phyloP scores from a whole-genome alignment of 2,329 filamentous ascomycete genomes.

The Chrysosphaeria jannelii region DNA sequence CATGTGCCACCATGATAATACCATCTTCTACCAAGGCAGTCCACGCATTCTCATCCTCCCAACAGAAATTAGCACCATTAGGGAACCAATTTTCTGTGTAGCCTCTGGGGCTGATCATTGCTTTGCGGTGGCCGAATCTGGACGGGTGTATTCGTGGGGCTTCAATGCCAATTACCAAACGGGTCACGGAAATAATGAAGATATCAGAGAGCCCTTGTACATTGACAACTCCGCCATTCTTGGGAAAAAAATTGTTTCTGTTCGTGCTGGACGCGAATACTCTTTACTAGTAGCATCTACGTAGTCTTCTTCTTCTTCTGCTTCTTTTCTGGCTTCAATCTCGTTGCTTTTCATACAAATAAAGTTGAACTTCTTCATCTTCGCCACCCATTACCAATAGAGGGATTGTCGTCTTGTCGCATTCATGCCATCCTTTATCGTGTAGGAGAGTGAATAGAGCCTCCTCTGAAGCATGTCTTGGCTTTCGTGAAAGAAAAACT shows the following conservation, averaged over 20 bases:
- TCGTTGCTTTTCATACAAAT: constrained; percentile 19
- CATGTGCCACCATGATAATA: constrained; percentile 23
- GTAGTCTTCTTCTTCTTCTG: too few species aligned
- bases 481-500: constrained; percentile 24
- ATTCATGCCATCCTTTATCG: constrained; percentile 14
- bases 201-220: constrained; percentile 44
- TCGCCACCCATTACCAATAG: constrained; percentile 16
- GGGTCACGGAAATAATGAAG: constrained; percentile 47
- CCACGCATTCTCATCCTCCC: constrained; percentile 46
- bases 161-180: constrained; percentile 61
- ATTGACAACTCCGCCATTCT: constrained; percentile 66
- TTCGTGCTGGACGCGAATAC: constrained; percentile 67
- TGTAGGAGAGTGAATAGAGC: constrained; percentile 17
- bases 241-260: constrained; percentile 42
- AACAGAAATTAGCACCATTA: constrained; percentile 23
- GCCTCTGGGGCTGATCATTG: constrained; percentile 42
- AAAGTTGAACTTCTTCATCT: constrained; percentile 18
- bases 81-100: constrained; percentile 21
- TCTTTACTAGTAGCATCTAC: constrained; percentile 30
- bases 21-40: constrained; percentile 28
- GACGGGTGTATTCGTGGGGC: constrained; percentile 50
- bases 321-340: too few species aligned
- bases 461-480: constrained; percentile 20
- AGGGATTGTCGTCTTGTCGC: constrained; percentile 12
- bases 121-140: constrained; percentile 36